Evolutionary conservation across 148 eudicot genomes (phyloP), one percentile per base, ranked within the genome.

Genomic region (Polygonum maritimum): DNA sequence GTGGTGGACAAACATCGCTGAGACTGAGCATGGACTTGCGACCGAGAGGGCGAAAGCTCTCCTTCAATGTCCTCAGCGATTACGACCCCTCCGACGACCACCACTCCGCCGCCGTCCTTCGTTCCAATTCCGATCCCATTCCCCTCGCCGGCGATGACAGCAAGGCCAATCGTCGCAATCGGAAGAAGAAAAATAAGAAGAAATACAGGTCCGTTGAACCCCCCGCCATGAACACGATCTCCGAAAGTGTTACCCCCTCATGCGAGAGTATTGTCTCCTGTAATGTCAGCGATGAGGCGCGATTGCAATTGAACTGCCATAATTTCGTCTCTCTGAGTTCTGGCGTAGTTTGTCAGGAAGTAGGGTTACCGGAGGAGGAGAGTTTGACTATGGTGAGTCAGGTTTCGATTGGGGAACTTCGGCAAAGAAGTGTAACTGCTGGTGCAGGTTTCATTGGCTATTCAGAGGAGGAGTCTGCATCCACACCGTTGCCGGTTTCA

Each of bases 11-110:
- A 49, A 49, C 54, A 49, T 12, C 54, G 3, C 35, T n/a, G 70
- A 65, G 31, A 26, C 31, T 65, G 41, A 35, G 35, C 72, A 89
- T 89, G 91, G 85, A 78, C 67, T 74, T 86, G 77, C 82, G 89
- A 88, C 83, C 94, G 60, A 75, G 79, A 19, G 86, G 83, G 16
- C 86, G 88, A 33, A 86, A 88, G 75, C 83, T 92, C 74, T 90
- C 97, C 16, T 92, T 92, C 80, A 92, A 88, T 57, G 77, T 90
- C 48, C 89, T 91, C 15, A 33, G 80, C 69, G 70, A 83, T 65
- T 19, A 40, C 48, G 31, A 62, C 31, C 13, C 77, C 77, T 41
- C 58, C 5, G 8, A 13, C 41, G 41, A 65, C 41, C 70, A 65
- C 41, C 70, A 15, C 55, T 55, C 77, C 70, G 80, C 39, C 80